These are phyloP conservation scores for Salix purpurea DNA, from an alignment of 345 rosid genomes.

Conservation along the genomic window DNA sequence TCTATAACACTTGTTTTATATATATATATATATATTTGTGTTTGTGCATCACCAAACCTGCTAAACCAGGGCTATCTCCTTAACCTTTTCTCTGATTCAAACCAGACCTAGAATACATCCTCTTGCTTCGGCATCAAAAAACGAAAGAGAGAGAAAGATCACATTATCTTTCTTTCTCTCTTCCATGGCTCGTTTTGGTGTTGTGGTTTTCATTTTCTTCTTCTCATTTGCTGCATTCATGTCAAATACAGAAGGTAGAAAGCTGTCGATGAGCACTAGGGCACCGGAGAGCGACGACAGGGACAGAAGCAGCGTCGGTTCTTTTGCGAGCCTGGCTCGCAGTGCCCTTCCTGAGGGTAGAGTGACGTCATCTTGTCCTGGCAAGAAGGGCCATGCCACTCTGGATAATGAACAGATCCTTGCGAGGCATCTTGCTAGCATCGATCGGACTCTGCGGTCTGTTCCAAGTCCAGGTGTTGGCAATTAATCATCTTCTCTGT, in stretches of 20 bases:
- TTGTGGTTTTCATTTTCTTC: slow-evolving; percentile 29
- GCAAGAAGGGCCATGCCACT: slow-evolving; percentile 58
- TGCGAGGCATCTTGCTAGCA: slow-evolving; percentile 49
- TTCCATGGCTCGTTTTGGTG: slow-evolving; percentile 44
- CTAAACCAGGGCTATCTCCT: background rate
- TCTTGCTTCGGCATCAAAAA: background rate
- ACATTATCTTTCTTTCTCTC: background rate
- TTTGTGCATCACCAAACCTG: background rate
- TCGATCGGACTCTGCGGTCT: slow-evolving; percentile 61
- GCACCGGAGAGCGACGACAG: slow-evolving; percentile 1
- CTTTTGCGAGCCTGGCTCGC: slow-evolving; percentile 36
- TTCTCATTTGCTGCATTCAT: slow-evolving; percentile 26
- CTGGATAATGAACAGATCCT: slow-evolving; percentile 46
- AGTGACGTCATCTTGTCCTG: slow-evolving; percentile 55
- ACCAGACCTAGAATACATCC: slow-evolving; percentile 3
- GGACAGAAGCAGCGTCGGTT: background rate
- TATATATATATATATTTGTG: too few species aligned
- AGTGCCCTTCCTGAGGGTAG: slow-evolving; percentile 61
- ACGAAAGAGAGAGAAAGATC: too few species aligned
- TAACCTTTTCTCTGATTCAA: background rate
- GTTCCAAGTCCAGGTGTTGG: slow-evolving; percentile 93
- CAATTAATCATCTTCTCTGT: slow-evolving; percentile 25
- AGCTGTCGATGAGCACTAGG: slow-evolving; percentile 19
- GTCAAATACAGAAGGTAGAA: slow-evolving; percentile 41
- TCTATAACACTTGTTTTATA: background rate